These are phyloP conservation scores for Verticillium tricorpus DNA, from an alignment of 2,329 filamentous ascomycete species.

Conservation along the genomic window DNA sequence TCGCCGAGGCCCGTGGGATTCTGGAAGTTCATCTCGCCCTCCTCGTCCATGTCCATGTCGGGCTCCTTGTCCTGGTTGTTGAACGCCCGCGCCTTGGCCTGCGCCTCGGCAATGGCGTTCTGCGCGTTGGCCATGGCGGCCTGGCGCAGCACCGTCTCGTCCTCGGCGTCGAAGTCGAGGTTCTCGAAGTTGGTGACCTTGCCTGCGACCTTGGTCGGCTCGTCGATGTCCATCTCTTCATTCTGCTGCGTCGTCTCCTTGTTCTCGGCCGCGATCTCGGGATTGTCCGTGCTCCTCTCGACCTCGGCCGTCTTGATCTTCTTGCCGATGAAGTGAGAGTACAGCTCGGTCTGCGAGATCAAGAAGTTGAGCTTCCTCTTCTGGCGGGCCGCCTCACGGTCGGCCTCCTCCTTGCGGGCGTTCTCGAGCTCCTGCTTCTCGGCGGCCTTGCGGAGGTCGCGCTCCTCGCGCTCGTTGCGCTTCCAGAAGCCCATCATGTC, in stretches of 20 bases:
- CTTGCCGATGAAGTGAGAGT: slow-evolving; percentile 98
- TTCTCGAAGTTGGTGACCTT: slow-evolving; percentile 94
- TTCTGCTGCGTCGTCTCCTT: slow-evolving; percentile 34
- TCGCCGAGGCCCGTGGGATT: slow-evolving; percentile 94
- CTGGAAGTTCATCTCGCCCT: slow-evolving; percentile 99
- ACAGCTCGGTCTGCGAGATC: slow-evolving; percentile 96
- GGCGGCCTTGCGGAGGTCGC: slow-evolving; percentile 87
- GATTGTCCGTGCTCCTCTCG: slow-evolving; percentile 82
- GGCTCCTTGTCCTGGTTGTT: slow-evolving; percentile 60
- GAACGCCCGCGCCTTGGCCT: slow-evolving; percentile 89
- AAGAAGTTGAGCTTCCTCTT: slow-evolving; percentile 99
- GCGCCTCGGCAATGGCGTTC: slow-evolving; percentile 89
- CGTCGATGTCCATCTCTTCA: slow-evolving; percentile 41
- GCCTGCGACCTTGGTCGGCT: slow-evolving; percentile 48
- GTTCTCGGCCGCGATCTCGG: slow-evolving; percentile 59
- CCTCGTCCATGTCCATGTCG: slow-evolving; percentile 69
- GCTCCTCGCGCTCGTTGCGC: slow-evolving; percentile 94
- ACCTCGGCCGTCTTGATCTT: slow-evolving; percentile 98
- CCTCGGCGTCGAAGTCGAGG: slow-evolving; percentile 91
- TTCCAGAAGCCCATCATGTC: slow-evolving; percentile 99
- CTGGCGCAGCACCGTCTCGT: slow-evolving; percentile 74
- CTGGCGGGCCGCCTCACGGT: slow-evolving; percentile 94
- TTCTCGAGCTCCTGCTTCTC: slow-evolving; percentile 96
- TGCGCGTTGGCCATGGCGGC: slow-evolving; percentile 95
- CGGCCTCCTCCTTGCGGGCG: slow-evolving; percentile 92